Percentiles rank a stretch among this genome's conserved stretches.
phyloP scores from a whole-genome alignment of 306 rosid genomes.

The Sphenostylis stenocarpa region DNA sequence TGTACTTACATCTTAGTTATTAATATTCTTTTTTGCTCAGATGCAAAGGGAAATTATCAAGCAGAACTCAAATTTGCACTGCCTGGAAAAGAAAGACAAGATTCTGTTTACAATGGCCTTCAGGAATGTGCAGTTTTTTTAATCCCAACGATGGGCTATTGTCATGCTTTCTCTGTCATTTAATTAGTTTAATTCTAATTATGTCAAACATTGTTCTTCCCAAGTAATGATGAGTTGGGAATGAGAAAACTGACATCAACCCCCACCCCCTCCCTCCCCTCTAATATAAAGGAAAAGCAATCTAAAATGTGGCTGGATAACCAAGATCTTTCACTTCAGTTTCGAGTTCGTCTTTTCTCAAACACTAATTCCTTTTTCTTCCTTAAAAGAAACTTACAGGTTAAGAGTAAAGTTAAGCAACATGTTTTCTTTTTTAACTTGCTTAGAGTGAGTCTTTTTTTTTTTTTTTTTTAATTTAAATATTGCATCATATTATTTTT shows the following conservation, averaged over 20 bases:
- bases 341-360: no score
- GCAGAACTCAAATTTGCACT: constrained; percentile 66
- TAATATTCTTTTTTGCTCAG: constrained; percentile 44
- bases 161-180: constrained; percentile 8
- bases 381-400: no score
- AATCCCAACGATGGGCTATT: neutral
- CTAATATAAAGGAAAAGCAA: neutral
- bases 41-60: constrained; percentile 44
- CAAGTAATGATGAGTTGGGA: neutral
- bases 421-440: no score
- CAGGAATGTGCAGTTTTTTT: constrained; percentile 60
- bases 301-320: neutral
- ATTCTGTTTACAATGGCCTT: constrained; percentile 89
- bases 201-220: constrained; percentile 1
- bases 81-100: constrained; percentile 98
- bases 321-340: no score
- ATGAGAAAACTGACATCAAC: neutral
- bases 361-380: no score
- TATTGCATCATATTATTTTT: no score
- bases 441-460: no score
- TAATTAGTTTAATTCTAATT: neutral
- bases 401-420: no score
- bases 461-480: no score
- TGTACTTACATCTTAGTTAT: constrained; percentile 5
- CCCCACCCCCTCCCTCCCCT: neutral